Evolutionary conservation across 31 red algal genomes (phyloP).

Genomic region (Endocladia muricata): DNA sequence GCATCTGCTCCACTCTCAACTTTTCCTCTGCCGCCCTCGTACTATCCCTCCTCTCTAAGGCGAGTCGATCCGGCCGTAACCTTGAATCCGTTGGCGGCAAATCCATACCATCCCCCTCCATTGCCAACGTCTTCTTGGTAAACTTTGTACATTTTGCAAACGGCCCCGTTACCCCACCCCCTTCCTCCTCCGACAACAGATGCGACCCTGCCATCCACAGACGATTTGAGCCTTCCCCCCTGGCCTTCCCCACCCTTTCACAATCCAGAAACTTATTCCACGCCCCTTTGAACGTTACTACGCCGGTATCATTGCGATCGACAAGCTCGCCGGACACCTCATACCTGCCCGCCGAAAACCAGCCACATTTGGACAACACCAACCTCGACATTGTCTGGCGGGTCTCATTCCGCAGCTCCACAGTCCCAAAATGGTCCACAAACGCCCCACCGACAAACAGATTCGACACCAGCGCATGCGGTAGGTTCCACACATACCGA

Average conservation of each 20-base stretch:
- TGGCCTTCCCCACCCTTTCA: constrained; percentile 51
- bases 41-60: constrained; percentile 69
- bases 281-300: constrained; percentile 50
- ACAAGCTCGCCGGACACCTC: constrained; percentile 51
- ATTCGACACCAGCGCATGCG: constrained; percentile 80
- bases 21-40: constrained; percentile 65
- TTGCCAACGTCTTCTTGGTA: constrained; percentile 44
- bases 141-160: constrained; percentile 61
- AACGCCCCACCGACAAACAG: constrained; percentile 86
- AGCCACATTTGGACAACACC: constrained; percentile 56
- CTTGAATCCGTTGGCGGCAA: constrained; percentile 89
- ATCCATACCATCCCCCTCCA: constrained; percentile 50
- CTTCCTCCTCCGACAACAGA: constrained; percentile 47
- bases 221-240: constrained; percentile 62
- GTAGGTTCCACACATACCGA: constrained; percentile 78
- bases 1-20: constrained; percentile 79
- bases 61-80: constrained; percentile 76
- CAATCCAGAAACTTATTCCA: constrained; percentile 82
- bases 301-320: constrained; percentile 18
- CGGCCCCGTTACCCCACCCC: constrained; percentile 38
- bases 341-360: constrained; percentile 65
- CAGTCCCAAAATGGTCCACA: constrained; percentile 86
- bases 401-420: constrained; percentile 69
- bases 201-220: constrained; percentile 75
- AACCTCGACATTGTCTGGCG: constrained; percentile 50